Evolutionary conservation across 441 rosid species (phyloP).

Genomic region (Geranium incanum): DNA sequence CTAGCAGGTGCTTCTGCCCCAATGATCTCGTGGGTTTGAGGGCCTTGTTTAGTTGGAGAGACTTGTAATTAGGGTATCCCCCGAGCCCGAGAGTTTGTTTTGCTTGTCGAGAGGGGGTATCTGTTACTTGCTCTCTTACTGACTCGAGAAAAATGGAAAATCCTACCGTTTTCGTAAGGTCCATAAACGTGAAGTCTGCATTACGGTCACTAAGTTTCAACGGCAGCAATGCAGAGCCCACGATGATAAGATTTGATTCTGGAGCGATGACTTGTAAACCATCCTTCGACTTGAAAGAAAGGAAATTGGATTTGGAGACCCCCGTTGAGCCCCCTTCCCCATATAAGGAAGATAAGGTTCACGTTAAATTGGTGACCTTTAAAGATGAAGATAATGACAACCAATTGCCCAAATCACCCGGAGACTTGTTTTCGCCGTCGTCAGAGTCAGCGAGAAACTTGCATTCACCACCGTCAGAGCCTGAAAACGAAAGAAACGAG

Average conservation of each 20-base stretch:
- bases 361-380: slow-evolving; percentile 22
- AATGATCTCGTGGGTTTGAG: not conserved
- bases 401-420: slow-evolving; percentile 14
- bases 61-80: slow-evolving; percentile 3
- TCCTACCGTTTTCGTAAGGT: not conserved
- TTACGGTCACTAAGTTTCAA: slow-evolving; percentile 50
- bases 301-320: slow-evolving; percentile 46
- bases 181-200: slow-evolving; percentile 34
- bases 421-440: slow-evolving; percentile 20
- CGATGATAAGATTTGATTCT: slow-evolving; percentile 42
- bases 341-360: slow-evolving; percentile 28
- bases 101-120: slow-evolving; percentile 2
- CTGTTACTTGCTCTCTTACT: not conserved
- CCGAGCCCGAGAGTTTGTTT: not conserved
- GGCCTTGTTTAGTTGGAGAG: not conserved
- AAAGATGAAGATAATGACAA: slow-evolving; percentile 21
- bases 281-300: slow-evolving; percentile 58
- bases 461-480: slow-evolving; percentile 9
- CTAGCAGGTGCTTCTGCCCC: not conserved
- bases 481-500: slow-evolving; percentile 41
- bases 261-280: slow-evolving; percentile 57
- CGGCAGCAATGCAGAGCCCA: slow-evolving; percentile 37
- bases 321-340: slow-evolving; percentile 31
- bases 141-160: not conserved
- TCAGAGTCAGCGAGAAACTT: slow-evolving; percentile 27